Evolutionary conservation across 2,329 filamentous ascomycete genomes (phyloP).

Genomic region (Aspergillus ustus): DNA sequence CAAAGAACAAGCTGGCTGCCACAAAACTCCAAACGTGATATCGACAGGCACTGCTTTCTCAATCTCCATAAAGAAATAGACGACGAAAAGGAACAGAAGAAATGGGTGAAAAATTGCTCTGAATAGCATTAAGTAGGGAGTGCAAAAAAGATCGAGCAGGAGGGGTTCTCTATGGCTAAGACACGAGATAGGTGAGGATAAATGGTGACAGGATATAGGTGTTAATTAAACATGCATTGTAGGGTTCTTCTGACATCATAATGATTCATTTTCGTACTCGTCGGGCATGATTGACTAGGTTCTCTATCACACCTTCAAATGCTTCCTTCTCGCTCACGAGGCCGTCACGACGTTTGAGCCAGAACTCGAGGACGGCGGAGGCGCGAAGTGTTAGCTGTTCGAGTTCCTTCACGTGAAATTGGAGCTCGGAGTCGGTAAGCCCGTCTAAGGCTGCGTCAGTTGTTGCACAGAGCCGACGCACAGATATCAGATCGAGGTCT

Average conservation of each 20-base stretch:
- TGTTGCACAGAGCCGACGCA: conserved; percentile 77
- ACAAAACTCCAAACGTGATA: neutral
- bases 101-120: neutral
- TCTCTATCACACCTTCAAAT: conserved; percentile 96
- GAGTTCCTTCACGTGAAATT: conserved; percentile 70
- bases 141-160: neutral
- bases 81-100: neutral
- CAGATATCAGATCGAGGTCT: conserved; percentile 77
- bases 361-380: conserved; percentile 81
- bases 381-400: conserved; percentile 72
- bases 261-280: conserved; percentile 69
- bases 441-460: conserved; percentile 82
- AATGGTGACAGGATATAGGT: neutral
- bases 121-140: conserved; percentile 1
- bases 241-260: conserved; percentile 3
- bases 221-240: neutral
- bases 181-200: neutral
- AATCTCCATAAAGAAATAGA: neutral
- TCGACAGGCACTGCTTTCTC: neutral
- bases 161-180: neutral
- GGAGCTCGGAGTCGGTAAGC: conserved; percentile 77
- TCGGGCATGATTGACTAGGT: conserved; percentile 87
- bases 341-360: conserved; percentile 83
- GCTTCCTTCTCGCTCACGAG: conserved; percentile 89
- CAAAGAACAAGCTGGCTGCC: neutral